Evolutionary conservation across 2,329 filamentous ascomycete species (phyloP).

Genomic region (Calonectria montana): DNA sequence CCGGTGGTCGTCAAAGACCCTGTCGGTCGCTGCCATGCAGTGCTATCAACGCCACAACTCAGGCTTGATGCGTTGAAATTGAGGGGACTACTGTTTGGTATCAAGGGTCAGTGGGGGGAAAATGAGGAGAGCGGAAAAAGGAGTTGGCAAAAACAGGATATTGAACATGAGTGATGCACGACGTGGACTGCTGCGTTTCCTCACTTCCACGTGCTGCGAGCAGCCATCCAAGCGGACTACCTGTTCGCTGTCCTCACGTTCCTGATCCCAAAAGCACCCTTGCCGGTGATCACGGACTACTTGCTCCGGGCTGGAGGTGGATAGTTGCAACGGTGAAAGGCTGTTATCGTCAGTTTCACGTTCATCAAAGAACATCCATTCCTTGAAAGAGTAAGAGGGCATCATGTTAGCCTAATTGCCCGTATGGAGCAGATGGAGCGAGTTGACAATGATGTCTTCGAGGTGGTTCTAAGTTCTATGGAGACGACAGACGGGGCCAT

Average conservation of each 20-base stretch:
- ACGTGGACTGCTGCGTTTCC: background rate
- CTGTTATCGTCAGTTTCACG: background rate
- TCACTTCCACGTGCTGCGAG: background rate
- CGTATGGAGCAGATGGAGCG: background rate
- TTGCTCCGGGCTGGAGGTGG: constrained; percentile 15
- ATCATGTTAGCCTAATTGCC: background rate
- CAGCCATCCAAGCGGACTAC: background rate
- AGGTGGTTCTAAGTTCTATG: constrained; percentile 8
- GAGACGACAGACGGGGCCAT: background rate
- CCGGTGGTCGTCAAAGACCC: constrained; percentile 2
- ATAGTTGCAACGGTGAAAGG: background rate
- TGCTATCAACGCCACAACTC: constrained; percentile 11
- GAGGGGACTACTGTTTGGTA: background rate
- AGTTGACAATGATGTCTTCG: background rate
- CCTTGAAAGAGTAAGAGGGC: background rate
- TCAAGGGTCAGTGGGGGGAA: background rate
- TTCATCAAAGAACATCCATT: background rate
- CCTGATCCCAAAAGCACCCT: background rate
- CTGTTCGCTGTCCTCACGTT: background rate
- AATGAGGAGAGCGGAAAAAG: background rate
- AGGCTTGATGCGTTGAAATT: background rate
- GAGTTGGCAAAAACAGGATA: constrained; percentile 8
- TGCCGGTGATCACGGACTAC: constrained; percentile 14
- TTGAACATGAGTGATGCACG: background rate
- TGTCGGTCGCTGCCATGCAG: background rate